phyloP scores from a whole-genome alignment of 1,139 yeast genomes.

The Starmera stellimalicola region DNA sequence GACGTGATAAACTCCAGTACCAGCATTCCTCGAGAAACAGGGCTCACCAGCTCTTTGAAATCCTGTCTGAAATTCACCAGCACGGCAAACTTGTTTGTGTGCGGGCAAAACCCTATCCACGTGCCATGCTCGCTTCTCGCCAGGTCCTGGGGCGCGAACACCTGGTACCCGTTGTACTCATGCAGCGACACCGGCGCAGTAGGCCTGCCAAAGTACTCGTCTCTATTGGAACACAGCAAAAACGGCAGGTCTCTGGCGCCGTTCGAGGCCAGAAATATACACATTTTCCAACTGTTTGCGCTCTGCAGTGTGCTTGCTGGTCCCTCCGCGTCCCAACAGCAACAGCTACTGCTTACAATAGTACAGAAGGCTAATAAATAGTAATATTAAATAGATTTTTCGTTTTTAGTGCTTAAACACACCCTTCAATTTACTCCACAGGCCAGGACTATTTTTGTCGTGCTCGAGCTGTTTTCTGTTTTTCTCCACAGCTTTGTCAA shows the following conservation, averaged over 20 bases:
- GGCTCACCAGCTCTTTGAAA: constrained; percentile 15
- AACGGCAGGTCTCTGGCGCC: constrained; percentile 60
- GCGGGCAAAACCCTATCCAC: constrained; percentile 70
- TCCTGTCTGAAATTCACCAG: constrained; percentile 61
- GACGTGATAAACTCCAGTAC: constrained; percentile 50
- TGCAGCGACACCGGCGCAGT: constrained; percentile 57
- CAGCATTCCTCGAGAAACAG: constrained; percentile 62
- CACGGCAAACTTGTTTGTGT: constrained; percentile 57
- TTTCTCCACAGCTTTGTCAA: constrained; percentile 21
- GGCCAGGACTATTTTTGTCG: constrained; percentile 17
- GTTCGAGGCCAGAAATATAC: constrained; percentile 53
- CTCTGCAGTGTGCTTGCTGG: no score
- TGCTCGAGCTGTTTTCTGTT: constrained; percentile 21
- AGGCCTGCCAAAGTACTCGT: constrained; percentile 69
- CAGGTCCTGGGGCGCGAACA: constrained; percentile 69
- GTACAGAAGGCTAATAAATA: no score
- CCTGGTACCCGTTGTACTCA: constrained; percentile 23
- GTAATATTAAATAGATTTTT: no score
- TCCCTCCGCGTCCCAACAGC: no score
- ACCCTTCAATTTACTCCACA: constrained; percentile 13
- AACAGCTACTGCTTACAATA: no score
- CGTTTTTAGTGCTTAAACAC: background rate
- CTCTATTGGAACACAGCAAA: constrained; percentile 72
- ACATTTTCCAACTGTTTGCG: constrained; percentile 33
- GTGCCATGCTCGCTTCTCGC: constrained; percentile 77